Evolutionary conservation across 1,284 basidiomycete species (phyloP).

Genomic region (Porodaedalea pini): DNA sequence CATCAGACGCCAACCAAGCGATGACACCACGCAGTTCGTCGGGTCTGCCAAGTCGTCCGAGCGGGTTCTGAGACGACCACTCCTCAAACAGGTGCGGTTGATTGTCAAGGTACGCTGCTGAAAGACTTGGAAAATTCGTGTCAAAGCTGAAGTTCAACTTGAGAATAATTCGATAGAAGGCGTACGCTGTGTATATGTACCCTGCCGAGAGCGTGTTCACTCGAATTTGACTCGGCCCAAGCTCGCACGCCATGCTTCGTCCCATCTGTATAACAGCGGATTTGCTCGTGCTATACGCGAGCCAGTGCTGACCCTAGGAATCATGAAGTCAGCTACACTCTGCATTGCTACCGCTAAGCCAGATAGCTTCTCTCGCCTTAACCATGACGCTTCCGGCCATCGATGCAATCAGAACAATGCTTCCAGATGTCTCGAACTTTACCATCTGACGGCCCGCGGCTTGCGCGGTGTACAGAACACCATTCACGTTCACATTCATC

Average conservation of each 20-base stretch:
- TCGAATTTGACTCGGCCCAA: constrained; percentile 65
- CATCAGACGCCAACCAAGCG: constrained; percentile 74
- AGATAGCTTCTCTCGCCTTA: constrained; percentile 42
- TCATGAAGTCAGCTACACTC: neutral
- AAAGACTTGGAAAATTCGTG: constrained; percentile 44
- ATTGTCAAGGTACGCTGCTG: constrained; percentile 67
- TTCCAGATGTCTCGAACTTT: constrained; percentile 66
- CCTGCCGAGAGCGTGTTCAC: constrained; percentile 75
- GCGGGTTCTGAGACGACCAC: constrained; percentile 71
- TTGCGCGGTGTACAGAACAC: constrained; percentile 75
- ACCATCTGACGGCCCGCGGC: constrained; percentile 76
- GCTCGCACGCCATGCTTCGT: constrained; percentile 81
- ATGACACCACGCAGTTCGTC: constrained; percentile 76
- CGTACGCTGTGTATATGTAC: constrained; percentile 69
- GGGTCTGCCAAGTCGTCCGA: constrained; percentile 72
- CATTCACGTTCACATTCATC: constrained; percentile 71
- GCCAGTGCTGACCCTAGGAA: constrained; percentile 65
- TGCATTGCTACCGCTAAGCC: neutral
- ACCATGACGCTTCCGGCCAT: constrained; percentile 87
- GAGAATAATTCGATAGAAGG: constrained; percentile 14
- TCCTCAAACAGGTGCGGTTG: constrained; percentile 67
- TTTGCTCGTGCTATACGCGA: constrained; percentile 80
- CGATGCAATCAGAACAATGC: constrained; percentile 83
- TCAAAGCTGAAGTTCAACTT: constrained; percentile 13
- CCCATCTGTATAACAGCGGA: constrained; percentile 80